A percentile compares a stretch with the other conserved stretches of the same genome.
Conservation (phyloP, 768 basidiomycete genomes). For the Tricholomella constricta region DNA sequence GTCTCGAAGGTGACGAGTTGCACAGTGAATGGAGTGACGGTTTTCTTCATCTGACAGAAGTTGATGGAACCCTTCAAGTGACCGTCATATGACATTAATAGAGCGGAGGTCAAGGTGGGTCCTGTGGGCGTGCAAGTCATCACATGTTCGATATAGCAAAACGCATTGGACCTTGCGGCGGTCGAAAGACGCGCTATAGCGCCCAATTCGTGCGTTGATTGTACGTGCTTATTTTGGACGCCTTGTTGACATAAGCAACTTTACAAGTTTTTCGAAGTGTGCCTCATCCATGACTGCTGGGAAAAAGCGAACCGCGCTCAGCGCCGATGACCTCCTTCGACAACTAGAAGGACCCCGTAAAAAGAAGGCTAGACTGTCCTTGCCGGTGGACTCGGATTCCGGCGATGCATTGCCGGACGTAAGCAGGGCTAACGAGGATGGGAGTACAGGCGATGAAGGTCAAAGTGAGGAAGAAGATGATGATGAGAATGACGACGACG, state of each 20-base stretch:
- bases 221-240: background rate
- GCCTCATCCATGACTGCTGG: constrained; percentile 6
- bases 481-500: constrained; percentile 14
- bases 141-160: no score
- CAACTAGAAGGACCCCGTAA: constrained; percentile 41
- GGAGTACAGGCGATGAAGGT: constrained; percentile 7
- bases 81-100: no score
- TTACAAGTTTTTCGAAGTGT: constrained; percentile 2
- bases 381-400: constrained; percentile 15
- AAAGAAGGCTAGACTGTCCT: constrained; percentile 39
- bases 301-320: constrained; percentile 32
- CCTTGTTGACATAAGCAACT: background rate
- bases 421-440: constrained; percentile 9
- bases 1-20: constrained; percentile 47
- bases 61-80: no score
- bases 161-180: no score
- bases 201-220: background rate
- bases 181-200: background rate
- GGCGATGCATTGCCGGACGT: constrained; percentile 15
- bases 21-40: constrained; percentile 36
- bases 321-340: constrained; percentile 49
- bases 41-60: constrained; percentile 22
- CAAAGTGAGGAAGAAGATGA: constrained; percentile 5
- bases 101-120: no score
- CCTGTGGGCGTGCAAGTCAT: no score